phyloP scores from a whole-genome alignment of 768 basidiomycete genomes.

The Amanita pallidorosea region DNA sequence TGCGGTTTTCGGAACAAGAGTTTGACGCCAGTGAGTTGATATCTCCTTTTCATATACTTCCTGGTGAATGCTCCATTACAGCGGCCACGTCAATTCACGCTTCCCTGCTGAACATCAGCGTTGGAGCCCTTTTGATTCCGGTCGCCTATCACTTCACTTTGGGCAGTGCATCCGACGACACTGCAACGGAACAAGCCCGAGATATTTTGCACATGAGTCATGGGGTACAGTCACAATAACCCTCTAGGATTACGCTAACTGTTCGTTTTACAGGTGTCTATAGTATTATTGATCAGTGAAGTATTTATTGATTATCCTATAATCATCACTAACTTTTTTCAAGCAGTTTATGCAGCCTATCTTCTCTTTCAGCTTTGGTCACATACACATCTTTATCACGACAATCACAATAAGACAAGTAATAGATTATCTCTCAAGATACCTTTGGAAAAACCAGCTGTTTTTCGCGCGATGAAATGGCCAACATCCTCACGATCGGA shows the following conservation, averaged over 20 bases:
- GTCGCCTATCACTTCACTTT: constrained; percentile 67
- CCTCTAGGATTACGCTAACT: not conserved
- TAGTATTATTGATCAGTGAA: constrained; percentile 67
- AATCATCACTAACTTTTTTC: not conserved
- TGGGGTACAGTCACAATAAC: constrained; percentile 34
- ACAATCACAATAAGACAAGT: constrained; percentile 33
- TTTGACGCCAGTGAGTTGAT: constrained; percentile 52
- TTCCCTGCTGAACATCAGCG: constrained; percentile 63
- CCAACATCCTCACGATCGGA: not conserved
- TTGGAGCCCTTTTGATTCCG: constrained; percentile 69
- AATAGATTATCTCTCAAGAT: constrained; percentile 23
- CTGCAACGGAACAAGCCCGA: constrained; percentile 23
- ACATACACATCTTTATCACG: constrained; percentile 60
- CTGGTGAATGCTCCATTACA: constrained; percentile 13
- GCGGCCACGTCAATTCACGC: constrained; percentile 68
- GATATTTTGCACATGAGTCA: constrained; percentile 65
- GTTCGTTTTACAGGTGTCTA: constrained; percentile 39
- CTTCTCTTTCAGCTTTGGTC: constrained; percentile 75
- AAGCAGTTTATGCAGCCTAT: constrained; percentile 56
- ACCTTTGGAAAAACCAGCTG: constrained; percentile 22
- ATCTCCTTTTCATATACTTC: not conserved
- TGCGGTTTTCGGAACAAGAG: constrained; percentile 68
- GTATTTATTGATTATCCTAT: constrained; percentile 13
- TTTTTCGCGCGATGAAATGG: constrained; percentile 8
- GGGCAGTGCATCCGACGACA: constrained; percentile 11